These are phyloP conservation scores for Taphrina sp. DNA, from an alignment of 1,139 yeast species.

Conservation along the genomic window DNA sequence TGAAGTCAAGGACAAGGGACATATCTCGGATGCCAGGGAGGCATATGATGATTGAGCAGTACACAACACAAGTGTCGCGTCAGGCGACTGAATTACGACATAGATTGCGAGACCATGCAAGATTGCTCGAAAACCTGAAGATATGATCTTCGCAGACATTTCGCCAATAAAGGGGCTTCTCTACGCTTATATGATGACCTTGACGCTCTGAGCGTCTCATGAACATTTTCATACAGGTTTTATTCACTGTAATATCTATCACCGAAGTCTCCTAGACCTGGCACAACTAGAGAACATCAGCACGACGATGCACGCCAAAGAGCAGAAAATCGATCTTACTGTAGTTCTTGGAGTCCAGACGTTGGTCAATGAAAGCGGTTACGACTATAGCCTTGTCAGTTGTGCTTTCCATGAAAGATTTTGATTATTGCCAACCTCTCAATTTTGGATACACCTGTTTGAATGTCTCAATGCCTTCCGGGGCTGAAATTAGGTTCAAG, in stretches of 20 bases:
- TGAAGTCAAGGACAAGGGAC: slow-evolving; percentile 53
- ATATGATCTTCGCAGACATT: too few relatives aligned
- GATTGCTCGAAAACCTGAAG: too few relatives aligned
- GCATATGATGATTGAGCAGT: background rate
- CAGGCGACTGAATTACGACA: too few relatives aligned
- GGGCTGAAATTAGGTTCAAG: slow-evolving; percentile 85
- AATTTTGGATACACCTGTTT: slow-evolving; percentile 75
- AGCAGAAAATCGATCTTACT: too few relatives aligned
- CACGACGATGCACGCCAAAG: too few relatives aligned
- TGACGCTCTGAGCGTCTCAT: too few relatives aligned
- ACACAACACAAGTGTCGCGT: too few relatives aligned
- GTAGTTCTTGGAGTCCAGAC: slow-evolving; percentile 66
- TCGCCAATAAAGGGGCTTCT: too few relatives aligned
- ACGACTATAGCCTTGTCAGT: slow-evolving; percentile 50
- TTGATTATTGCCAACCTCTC: slow-evolving; percentile 43
- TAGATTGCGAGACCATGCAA: too few relatives aligned
- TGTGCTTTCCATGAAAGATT: background rate
- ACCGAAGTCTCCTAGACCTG: slow-evolving; percentile 97
- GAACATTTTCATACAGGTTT: too few relatives aligned
- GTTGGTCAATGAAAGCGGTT: slow-evolving; percentile 89
- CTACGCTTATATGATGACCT: too few relatives aligned
- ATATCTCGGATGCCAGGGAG: background rate
- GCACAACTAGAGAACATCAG: slow-evolving; percentile 47
- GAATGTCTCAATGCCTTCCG: slow-evolving; percentile 84
- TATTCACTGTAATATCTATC: slow-evolving; percentile 47